These are phyloP conservation scores for Phytophthora cryptogea DNA, from an alignment of 352 stramenopile species.

Conservation along the genomic window DNA sequence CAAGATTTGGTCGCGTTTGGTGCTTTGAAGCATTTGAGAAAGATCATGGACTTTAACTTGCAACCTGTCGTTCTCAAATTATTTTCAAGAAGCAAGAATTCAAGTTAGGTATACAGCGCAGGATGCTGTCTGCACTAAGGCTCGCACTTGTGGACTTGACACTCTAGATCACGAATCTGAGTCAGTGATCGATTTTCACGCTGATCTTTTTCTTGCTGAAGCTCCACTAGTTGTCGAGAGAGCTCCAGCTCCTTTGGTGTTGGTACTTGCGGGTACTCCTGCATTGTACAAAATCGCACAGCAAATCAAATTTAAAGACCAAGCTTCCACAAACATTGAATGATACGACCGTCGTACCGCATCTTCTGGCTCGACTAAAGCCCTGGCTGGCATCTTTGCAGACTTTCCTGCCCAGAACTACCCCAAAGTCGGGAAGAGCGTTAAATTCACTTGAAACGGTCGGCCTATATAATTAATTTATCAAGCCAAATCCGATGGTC, in stretches of 20 bases:
- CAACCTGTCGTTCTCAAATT: slow-evolving; percentile 36
- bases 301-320: slow-evolving; percentile 1
- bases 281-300: background rate
- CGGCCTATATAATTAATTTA: background rate
- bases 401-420: background rate
- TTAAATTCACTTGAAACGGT: slow-evolving; percentile 6
- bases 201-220: slow-evolving; percentile 73
- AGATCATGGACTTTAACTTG: slow-evolving; percentile 62
- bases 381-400: slow-evolving; percentile 21
- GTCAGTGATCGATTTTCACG: slow-evolving; percentile 59
- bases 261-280: slow-evolving; percentile 75
- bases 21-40: slow-evolving; percentile 54
- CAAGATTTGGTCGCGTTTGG: slow-evolving; percentile 69
- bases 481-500: background rate
- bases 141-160: slow-evolving; percentile 72
- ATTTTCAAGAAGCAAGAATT: background rate
- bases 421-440: background rate
- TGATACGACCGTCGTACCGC: slow-evolving; percentile 24
- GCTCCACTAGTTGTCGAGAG: slow-evolving; percentile 60
- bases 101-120: background rate
- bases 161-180: slow-evolving; percentile 71
- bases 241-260: slow-evolving; percentile 78
- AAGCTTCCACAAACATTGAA: background rate
- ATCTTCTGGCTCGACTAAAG: slow-evolving; percentile 41
- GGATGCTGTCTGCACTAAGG: background rate